phyloP scores from a whole-genome alignment of 768 basidiomycete species.

The Tulasnella sp. region DNA sequence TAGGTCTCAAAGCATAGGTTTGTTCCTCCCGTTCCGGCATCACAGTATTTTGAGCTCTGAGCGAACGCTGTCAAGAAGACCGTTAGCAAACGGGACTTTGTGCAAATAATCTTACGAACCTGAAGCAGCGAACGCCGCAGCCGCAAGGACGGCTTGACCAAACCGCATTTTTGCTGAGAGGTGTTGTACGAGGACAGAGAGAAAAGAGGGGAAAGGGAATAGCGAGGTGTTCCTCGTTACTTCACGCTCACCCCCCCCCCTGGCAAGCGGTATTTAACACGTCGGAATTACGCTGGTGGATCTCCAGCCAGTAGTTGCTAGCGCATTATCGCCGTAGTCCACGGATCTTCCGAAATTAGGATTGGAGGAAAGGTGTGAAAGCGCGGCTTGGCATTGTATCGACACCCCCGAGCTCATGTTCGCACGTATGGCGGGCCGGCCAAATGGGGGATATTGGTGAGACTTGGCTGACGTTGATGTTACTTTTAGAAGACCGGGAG shows the following conservation, averaged over 20 bases:
- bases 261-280: background rate
- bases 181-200: background rate
- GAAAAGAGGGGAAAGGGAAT: background rate
- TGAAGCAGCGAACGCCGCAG: constrained; percentile 1
- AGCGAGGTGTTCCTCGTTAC: background rate
- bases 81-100: background rate
- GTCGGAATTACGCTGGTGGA: background rate
- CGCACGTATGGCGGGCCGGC: background rate
- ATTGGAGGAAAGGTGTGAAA: background rate
- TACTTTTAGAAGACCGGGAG: background rate
- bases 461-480: background rate
- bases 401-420: background rate
- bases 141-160: background rate
- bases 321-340: background rate
- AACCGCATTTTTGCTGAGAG: background rate
- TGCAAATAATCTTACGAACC: background rate
- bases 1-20: constrained; percentile 18
- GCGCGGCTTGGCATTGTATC: background rate
- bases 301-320: background rate
- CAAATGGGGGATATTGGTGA: background rate
- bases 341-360: constrained; percentile 6
- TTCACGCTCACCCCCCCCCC: background rate
- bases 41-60: constrained; percentile 15
- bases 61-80: background rate
- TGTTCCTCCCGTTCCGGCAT: constrained; percentile 12